phyloP scores from a whole-genome alignment of 2,329 filamentous ascomycete genomes.

The Annulohypoxylon truncatum region DNA sequence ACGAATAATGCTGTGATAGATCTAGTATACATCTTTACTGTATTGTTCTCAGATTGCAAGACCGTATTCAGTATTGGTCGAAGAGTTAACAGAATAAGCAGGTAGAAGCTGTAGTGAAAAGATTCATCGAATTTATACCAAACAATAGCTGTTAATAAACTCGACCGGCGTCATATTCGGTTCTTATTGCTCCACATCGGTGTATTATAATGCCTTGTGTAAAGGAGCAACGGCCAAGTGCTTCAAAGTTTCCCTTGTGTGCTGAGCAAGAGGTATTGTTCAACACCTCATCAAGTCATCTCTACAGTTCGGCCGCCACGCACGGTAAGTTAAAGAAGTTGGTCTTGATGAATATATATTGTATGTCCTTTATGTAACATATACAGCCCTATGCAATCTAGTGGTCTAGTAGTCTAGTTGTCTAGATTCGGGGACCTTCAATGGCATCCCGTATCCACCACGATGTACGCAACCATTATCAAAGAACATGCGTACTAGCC shows the following conservation, averaged over 20 bases:
- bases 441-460: constrained; percentile 1
- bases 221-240: background rate
- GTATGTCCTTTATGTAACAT: constrained; percentile 2
- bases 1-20: constrained; percentile 28
- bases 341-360: constrained; percentile 1
- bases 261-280: background rate
- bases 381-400: no score
- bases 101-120: background rate
- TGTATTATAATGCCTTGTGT: background rate
- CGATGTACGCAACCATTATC: background rate
- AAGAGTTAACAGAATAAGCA: background rate
- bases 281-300: no score
- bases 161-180: background rate
- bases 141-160: background rate
- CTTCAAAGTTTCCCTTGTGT: background rate
- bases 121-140: constrained; percentile 21
- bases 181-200: background rate
- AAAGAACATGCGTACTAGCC: constrained; percentile 13
- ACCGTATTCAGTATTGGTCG: background rate
- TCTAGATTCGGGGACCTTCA: background rate
- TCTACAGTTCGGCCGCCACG: no score
- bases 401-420: background rate
- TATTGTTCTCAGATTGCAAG: background rate
- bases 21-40: constrained; percentile 36
- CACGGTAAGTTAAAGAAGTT: no score